Conservation (phyloP, 345 rosid genomes). For the Mangifera indica region DNA sequence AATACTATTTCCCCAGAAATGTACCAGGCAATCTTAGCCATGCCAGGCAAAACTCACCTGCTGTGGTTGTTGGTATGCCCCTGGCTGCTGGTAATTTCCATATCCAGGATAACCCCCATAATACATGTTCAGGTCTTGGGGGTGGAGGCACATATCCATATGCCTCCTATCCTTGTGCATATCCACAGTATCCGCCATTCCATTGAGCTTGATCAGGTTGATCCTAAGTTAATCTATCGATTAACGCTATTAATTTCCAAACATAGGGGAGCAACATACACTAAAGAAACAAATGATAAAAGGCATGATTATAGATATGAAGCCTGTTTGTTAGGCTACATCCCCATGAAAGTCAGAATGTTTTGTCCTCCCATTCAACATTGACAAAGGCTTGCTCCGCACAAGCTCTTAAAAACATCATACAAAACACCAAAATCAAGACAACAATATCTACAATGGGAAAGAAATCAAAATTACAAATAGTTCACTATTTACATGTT, state of each 20-base stretch:
- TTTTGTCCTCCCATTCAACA: slow-evolving; percentile 89
- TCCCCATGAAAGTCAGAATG: slow-evolving; percentile 94
- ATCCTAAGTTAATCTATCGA: slow-evolving; percentile 29
- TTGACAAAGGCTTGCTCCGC: slow-evolving; percentile 87
- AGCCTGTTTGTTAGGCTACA: slow-evolving; percentile 96
- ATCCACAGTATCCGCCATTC: slow-evolving; percentile 80
- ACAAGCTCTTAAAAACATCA: slow-evolving; percentile 44
- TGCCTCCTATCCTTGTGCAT: slow-evolving; percentile 80
- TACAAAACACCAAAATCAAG: background rate
- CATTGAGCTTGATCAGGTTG: slow-evolving; percentile 84
- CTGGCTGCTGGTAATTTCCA: slow-evolving; percentile 83
- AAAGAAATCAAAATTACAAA: background rate
- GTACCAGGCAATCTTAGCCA: too few species aligned
- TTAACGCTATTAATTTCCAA: background rate
- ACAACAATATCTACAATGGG: background rate
- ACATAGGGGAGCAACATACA: background rate
- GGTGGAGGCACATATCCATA: slow-evolving; percentile 85
- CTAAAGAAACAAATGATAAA: background rate
- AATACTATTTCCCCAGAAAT: background rate
- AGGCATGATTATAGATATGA: background rate
- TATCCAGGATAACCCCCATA: slow-evolving; percentile 91
- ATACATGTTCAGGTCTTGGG: slow-evolving; percentile 84
- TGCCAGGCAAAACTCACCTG: slow-evolving; percentile 43
- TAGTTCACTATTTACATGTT: slow-evolving; percentile 46
- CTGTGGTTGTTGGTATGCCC: slow-evolving; percentile 76